Evolutionary conservation across 495 filamentous ascomycete genomes (phyloP).

Genomic region (Penicillium riverlandense): DNA sequence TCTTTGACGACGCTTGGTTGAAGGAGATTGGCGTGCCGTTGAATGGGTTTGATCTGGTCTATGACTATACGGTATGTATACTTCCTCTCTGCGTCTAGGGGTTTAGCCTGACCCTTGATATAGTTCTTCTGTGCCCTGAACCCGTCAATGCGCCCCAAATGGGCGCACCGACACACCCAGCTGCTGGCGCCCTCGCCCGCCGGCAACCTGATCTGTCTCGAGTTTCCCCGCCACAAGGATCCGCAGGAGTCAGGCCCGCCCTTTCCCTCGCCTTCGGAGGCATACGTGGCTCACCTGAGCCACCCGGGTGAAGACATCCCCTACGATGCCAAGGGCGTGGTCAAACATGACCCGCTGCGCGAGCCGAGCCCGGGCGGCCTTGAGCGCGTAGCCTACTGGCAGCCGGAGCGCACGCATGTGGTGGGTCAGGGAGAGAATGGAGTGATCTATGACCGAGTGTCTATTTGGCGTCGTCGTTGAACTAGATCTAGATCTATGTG

Average conservation of each 20-base stretch:
- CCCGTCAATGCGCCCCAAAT: constrained; percentile 54
- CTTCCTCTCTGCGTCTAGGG: background rate
- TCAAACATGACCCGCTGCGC: constrained; percentile 37
- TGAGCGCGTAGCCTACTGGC: constrained; percentile 54
- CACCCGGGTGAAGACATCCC: constrained; percentile 57
- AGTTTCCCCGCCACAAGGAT: constrained; percentile 70
- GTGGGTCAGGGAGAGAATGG: constrained; percentile 28
- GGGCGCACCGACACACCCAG: constrained; percentile 59
- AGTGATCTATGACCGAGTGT: constrained; percentile 28
- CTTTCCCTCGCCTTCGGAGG: constrained; percentile 51
- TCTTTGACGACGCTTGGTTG: constrained; percentile 62
- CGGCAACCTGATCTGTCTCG: constrained; percentile 68
- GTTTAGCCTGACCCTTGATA: background rate
- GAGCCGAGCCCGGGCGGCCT: constrained; percentile 39
- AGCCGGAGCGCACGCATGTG: constrained; percentile 62
- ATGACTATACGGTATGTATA: constrained; percentile 70
- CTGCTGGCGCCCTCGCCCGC: constrained; percentile 49
- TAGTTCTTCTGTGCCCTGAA: constrained; percentile 79
- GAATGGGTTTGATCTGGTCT: constrained; percentile 67
- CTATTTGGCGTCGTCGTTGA: constrained; percentile 27
- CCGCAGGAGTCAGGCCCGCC: constrained; percentile 60
- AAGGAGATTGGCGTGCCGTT: constrained; percentile 31
- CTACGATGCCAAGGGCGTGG: constrained; percentile 50
- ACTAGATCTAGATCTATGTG: constrained; percentile 8
- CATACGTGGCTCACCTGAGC: constrained; percentile 61